A percentile compares a stretch with the other conserved stretches of the same genome.
Conservation (phyloP, 2,329 filamentous ascomycete genomes). For the Verticillium albo-atrum region DNA sequence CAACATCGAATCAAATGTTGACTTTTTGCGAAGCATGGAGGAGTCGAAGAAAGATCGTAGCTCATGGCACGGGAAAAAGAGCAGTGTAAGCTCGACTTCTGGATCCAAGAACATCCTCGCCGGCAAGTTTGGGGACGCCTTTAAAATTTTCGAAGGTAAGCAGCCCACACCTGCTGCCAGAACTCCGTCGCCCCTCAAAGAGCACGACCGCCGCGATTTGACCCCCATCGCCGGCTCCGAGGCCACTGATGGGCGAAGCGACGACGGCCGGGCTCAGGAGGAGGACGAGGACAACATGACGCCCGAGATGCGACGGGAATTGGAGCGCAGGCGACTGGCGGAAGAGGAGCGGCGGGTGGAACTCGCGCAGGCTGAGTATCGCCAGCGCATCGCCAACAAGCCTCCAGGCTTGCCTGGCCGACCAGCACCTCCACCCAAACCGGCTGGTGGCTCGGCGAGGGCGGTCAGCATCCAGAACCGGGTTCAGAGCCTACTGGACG, state of each 20-base stretch:
- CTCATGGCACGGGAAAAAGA: conserved; percentile 63
- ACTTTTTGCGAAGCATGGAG: conserved; percentile 77
- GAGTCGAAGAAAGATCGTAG: conserved; percentile 50
- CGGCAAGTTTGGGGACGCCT: conserved; percentile 88
- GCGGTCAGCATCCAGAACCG: conserved; percentile 89
- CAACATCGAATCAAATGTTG: conserved; percentile 73
- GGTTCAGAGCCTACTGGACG: conserved; percentile 78
- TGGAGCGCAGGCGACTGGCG: conserved; percentile 75
- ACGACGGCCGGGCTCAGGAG: conserved; percentile 60
- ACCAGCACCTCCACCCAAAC: conserved; percentile 43
- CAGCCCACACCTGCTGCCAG: conserved; percentile 28
- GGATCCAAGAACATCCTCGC: conserved; percentile 79
- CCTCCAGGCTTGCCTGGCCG: conserved; percentile 28
- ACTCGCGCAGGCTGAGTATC: conserved; percentile 83
- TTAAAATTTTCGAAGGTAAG: conserved; percentile 78
- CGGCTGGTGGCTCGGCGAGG: conserved; percentile 54
- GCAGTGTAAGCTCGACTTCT: conserved; percentile 67
- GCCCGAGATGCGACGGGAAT: conserved; percentile 83
- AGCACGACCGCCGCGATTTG: conserved; percentile 44
- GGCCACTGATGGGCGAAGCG: conserved; percentile 62
- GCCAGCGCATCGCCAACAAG: conserved; percentile 63
- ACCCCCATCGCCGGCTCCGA: conserved; percentile 76
- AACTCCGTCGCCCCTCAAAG: conserved; percentile 46
- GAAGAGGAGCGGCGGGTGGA: conserved; percentile 90
- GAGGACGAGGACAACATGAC: conserved; percentile 68